A percentile compares a stretch with the other conserved stretches of the same genome.
These are phyloP conservation scores for Fallopia convolvulus DNA, from an alignment of 148 eudicot genomes.

Conservation along the genomic window DNA sequence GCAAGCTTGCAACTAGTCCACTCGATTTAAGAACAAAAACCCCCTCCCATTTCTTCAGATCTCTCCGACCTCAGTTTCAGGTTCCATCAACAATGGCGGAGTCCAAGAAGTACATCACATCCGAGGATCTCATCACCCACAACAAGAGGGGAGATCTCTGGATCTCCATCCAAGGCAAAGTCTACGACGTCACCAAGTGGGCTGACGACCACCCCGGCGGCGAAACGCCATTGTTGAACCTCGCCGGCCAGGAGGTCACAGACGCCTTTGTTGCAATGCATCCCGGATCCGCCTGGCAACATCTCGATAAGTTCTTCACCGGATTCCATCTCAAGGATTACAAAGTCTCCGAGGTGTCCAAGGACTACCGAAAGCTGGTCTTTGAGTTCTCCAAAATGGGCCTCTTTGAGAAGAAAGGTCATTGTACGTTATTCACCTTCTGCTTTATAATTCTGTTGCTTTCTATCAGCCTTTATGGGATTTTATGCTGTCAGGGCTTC, in stretches of 20 bases:
- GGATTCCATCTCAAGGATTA: slow-evolving; percentile 58
- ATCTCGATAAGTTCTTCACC: slow-evolving; percentile 57
- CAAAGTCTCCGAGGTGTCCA: slow-evolving; percentile 59
- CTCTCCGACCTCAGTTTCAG: background rate
- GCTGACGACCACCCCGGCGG: slow-evolving; percentile 78
- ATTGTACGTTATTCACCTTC: slow-evolving; percentile 32
- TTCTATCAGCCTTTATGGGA: slow-evolving; percentile 37
- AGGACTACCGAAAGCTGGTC: slow-evolving; percentile 55
- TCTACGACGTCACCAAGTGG: slow-evolving; percentile 79
- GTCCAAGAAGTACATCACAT: slow-evolving; percentile 51
- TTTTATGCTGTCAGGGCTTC: slow-evolving; percentile 25
- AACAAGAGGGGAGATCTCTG: slow-evolving; percentile 69
- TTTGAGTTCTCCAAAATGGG: slow-evolving; percentile 57
- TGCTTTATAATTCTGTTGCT: slow-evolving; percentile 36
- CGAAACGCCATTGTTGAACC: slow-evolving; percentile 40
- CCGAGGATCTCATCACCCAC: slow-evolving; percentile 56
- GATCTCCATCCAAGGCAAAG: slow-evolving; percentile 88
- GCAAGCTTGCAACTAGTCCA: background rate
- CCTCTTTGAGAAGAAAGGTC: slow-evolving; percentile 74
- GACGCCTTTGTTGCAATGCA: slow-evolving; percentile 91
- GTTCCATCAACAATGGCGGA: slow-evolving; percentile 4
- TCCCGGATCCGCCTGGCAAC: slow-evolving; percentile 69
- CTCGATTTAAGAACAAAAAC: background rate
- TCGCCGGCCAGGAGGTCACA: slow-evolving; percentile 81
- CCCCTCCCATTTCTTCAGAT: background rate